Conservation (phyloP, 805 yeast species). For the Pichia eremophila region DNA sequence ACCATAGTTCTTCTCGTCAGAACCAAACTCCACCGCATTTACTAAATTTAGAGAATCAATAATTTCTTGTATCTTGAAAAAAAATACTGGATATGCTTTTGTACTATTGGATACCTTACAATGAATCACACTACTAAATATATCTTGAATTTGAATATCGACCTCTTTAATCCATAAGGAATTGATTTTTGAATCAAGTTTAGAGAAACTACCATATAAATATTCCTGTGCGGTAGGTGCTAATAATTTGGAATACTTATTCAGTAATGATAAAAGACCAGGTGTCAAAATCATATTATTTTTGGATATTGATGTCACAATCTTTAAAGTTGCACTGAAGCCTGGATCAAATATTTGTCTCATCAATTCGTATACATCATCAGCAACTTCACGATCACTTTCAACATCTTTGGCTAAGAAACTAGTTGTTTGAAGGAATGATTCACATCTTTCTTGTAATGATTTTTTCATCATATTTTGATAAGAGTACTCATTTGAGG, state of each 20-base stretch:
- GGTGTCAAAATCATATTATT: slow-evolving; percentile 34
- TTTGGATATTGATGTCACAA: slow-evolving; percentile 28
- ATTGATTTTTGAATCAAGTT: slow-evolving; percentile 41
- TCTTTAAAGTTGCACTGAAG: slow-evolving; percentile 22
- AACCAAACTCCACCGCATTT: slow-evolving; percentile 9
- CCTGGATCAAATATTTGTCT: slow-evolving; percentile 22
- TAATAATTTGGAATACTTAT: slow-evolving; percentile 27
- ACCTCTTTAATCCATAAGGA: slow-evolving; percentile 52
- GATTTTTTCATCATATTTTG: slow-evolving; percentile 32
- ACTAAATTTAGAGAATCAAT: slow-evolving; percentile 10
- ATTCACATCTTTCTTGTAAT: slow-evolving; percentile 14
- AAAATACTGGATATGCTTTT: slow-evolving; percentile 38
- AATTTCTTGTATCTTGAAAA: slow-evolving; percentile 30
- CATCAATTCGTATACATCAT: slow-evolving; percentile 21
- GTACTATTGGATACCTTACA: slow-evolving; percentile 34
- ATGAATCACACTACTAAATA: slow-evolving; percentile 22
- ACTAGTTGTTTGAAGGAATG: slow-evolving; percentile 8
- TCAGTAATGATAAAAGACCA: slow-evolving; percentile 33
- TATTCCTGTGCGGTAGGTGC: slow-evolving; percentile 59
- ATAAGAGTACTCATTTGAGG: slow-evolving; percentile 30
- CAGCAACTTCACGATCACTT: slow-evolving; percentile 24
- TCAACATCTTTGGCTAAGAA: slow-evolving; percentile 18
- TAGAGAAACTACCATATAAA: slow-evolving; percentile 39
- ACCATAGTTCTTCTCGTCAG: slow-evolving; percentile 11
- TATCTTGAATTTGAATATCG: slow-evolving; percentile 39